Base-by-base conservation (phyloP, 768 basidiomycete species). In the Rubroboletus satanas region DNA sequence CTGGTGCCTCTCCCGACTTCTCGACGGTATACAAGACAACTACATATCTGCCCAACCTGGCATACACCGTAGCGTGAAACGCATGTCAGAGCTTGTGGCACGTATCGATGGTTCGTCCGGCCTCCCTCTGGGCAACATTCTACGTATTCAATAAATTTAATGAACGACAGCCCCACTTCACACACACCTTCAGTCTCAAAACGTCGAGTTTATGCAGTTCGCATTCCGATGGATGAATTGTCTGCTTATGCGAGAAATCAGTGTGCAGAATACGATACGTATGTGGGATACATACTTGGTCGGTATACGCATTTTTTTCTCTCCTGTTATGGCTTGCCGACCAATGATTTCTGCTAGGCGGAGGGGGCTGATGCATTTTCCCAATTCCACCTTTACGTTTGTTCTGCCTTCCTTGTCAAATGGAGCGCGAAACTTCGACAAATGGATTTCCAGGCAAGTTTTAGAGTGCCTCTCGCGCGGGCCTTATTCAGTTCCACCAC, bases 221-320 rank as follows among this genome's bases (percentile, higher is more conserved):
- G 96, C 97, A 37, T 99, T 99, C 74, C 82, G 97, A 49, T 99
- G 97, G 97, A 98, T 99, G 94, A 98, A 99, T 66, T 98, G 97
- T 68, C 74, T 99, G 48, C 79, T 98, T 55, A 98, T 99, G 96
- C 82, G 97, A 54, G 97, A 98, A 75, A 90, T 99, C 61, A 96
- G 89, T 62, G 93, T 99, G 46, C 84, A 87, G 64, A 96, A 98
- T 70, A 98, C 96, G 17, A 91, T 98, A 47, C 82, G 97, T 52
- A 98, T 98, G 96, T 99, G 97, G 97, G 97, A 99, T 70, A 98
- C 97, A 12, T 99, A 99, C 72, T 74, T 99, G 66, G 97, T 98
- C 56, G 53, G 91, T 73, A 5, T 33, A 15, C 3, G 23, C 9
- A 28, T 45, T 33, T 39, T 4, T 23, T 53, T 43, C 7, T 32